Percentiles rank a stretch among this genome's conserved stretches.
These are phyloP conservation scores for Hansenula lynferdii DNA, from an alignment of 1,139 yeast species.

Conservation along the genomic window DNA sequence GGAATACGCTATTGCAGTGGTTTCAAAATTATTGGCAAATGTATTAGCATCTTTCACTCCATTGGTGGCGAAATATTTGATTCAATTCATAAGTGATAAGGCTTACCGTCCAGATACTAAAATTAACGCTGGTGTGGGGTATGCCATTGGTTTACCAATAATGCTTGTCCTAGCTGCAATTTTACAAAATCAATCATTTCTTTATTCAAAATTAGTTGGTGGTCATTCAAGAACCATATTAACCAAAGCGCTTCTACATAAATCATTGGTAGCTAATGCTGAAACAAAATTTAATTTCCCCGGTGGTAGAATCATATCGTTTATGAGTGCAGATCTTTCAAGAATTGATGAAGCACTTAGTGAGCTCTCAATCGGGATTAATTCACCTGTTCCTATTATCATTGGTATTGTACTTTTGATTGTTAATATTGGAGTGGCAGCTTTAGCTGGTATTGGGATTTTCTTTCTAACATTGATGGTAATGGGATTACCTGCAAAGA, in stretches of 20 bases:
- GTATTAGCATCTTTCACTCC: constrained; percentile 37
- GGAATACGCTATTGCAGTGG: constrained; percentile 39
- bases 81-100: constrained; percentile 35
- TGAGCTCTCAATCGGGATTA: constrained; percentile 57
- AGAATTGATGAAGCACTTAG: constrained; percentile 69
- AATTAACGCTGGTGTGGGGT: constrained; percentile 49
- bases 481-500: constrained; percentile 29
- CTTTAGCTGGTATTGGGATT: constrained; percentile 59
- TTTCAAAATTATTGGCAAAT: constrained; percentile 40
- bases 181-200: constrained; percentile 54
- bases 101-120: constrained; percentile 25
- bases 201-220: constrained; percentile 57
- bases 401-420: constrained; percentile 57
- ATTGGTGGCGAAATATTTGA: constrained; percentile 43
- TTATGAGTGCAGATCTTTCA: constrained; percentile 72
- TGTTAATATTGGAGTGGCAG: constrained; percentile 62
- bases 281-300: constrained; percentile 54
- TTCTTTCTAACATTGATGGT: constrained; percentile 29
- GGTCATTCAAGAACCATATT: constrained; percentile 60
- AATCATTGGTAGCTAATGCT: constrained; percentile 54
- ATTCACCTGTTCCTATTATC: constrained; percentile 52
- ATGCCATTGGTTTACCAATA: constrained; percentile 46
- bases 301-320: constrained; percentile 59
- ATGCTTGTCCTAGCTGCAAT: constrained; percentile 42
- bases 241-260: constrained; percentile 58